These are phyloP conservation scores for Paecilomyces formosus DNA, from an alignment of 2,329 filamentous ascomycete species.

Conservation along the genomic window DNA sequence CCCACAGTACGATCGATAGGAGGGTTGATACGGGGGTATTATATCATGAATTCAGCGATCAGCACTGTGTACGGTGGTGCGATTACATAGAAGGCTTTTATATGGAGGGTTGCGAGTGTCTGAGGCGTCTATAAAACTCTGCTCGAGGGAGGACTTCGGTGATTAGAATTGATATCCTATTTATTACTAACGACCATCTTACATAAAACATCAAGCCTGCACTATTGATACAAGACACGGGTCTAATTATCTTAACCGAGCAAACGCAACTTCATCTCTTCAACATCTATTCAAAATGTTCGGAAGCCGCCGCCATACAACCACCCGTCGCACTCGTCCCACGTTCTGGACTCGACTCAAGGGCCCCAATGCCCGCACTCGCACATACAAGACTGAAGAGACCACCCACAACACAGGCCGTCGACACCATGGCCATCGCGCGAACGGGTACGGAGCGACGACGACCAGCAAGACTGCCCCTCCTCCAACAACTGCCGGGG, in stretches of 20 bases:
- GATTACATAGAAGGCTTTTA: background rate
- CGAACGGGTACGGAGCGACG: background rate
- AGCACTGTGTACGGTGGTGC: background rate
- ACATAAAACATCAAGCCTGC: background rate
- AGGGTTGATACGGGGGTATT: background rate
- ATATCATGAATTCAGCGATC: background rate
- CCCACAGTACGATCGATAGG: background rate
- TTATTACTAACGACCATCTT: no score
- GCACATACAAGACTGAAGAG: constrained; percentile 24
- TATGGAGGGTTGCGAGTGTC: background rate
- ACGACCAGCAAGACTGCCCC: constrained; percentile 35
- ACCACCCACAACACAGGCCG: background rate
- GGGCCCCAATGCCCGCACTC: constrained; percentile 27
- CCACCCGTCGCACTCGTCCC: constrained; percentile 39
- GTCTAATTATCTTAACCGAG: background rate
- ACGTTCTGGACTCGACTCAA: constrained; percentile 49
- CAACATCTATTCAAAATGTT: constrained; percentile 3
- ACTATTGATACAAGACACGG: background rate
- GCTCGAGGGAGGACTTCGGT: no score
- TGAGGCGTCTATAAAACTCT: background rate
- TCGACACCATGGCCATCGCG: background rate
- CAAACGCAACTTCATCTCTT: background rate
- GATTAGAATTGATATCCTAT: no score
- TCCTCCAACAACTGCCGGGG: constrained; percentile 33
- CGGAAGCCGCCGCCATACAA: constrained; percentile 9